phyloP scores from a whole-genome alignment of 2,329 filamentous ascomycete species.

The Chaetomium olivaceum region DNA sequence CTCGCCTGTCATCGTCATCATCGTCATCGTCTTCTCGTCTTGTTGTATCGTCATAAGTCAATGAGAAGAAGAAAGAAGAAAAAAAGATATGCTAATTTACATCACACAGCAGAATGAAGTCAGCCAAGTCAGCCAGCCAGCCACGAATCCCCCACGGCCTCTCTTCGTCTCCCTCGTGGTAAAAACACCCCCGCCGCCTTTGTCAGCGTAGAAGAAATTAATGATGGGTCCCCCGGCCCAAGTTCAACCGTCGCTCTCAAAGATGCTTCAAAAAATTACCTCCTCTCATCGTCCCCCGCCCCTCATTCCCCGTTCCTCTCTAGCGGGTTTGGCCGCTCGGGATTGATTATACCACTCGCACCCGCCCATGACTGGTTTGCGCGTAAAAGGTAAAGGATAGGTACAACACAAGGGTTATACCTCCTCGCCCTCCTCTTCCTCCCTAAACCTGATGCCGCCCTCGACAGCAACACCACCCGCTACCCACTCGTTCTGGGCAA shows the following conservation, averaged over 20 bases:
- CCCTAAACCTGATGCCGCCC: constrained; percentile 59
- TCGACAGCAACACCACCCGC: constrained; percentile 69
- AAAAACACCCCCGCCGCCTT: neutral
- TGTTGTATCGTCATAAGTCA: constrained; percentile 11
- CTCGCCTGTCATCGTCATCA: neutral
- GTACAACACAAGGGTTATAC: constrained; percentile 36
- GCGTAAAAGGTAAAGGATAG: neutral
- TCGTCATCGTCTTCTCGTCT: neutral
- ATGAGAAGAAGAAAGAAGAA: neutral
- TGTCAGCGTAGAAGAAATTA: neutral
- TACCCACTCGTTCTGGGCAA: constrained; percentile 76
- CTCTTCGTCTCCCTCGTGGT: neutral
- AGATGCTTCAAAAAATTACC: neutral
- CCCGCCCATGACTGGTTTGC: neutral
- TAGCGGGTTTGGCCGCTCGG: neutral
- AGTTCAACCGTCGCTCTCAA: neutral
- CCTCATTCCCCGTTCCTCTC: neutral
- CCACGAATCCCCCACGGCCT: neutral
- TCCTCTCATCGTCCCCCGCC: neutral
- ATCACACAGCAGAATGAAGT: neutral
- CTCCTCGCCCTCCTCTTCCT: constrained; percentile 59
- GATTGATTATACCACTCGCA: too few species aligned
- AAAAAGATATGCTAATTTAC: constrained; percentile 16
- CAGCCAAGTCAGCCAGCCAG: neutral
- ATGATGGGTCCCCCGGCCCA: neutral